Evolutionary conservation across 352 stramenopile genomes (phyloP), one percentile per base, ranked within the genome.

Genomic region (Phytophthora rubi): DNA sequence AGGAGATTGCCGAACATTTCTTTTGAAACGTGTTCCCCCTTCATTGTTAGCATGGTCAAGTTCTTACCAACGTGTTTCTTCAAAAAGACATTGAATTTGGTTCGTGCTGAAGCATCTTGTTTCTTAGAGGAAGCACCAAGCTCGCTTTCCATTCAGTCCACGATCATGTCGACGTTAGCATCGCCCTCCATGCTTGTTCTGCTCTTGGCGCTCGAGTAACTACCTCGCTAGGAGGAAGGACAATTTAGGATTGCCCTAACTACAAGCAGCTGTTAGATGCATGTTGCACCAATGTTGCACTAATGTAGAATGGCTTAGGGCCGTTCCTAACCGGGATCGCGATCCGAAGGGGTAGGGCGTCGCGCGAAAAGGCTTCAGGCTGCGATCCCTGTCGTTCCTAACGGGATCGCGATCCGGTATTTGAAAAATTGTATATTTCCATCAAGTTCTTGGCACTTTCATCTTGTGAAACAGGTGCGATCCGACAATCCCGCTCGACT

Each of bases 1-100:
- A 54, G 30, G 3, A 55, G 21, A n/a, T 63, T 63, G 21, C 44
- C 44, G 49, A 60, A 37, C 42, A 55, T 54, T 32, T 63, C 44
- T 28, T 63, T 63, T 12, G 44, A 55, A n/a, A 64, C 45, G 1
- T 64, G 16, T 37, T 33, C 16, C 0, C 16, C 13, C 21, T 2
- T 33, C 9, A 64, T 18, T 6, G 28, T 35, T 6, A 12, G 0
- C 9, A 64, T 37, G 2, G 9, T 28, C 4, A 64, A 12, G 16
- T 16, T 16, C 47, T 23, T 61, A 3, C 6, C 35, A 26, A 51
- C 4, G 18, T 52, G 37, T 12, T 39, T 39, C 4, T 53, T 52
- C 6, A 13, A 4, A 39, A 61, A 61, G 4, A 15, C 30, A 21
- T 61, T 49, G 35, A 59, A 59, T 37, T 59, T 59, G 8, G 53